Base-by-base conservation (phyloP, 1,139 yeast genomes). In the Yamadazyma membranifaciens region DNA sequence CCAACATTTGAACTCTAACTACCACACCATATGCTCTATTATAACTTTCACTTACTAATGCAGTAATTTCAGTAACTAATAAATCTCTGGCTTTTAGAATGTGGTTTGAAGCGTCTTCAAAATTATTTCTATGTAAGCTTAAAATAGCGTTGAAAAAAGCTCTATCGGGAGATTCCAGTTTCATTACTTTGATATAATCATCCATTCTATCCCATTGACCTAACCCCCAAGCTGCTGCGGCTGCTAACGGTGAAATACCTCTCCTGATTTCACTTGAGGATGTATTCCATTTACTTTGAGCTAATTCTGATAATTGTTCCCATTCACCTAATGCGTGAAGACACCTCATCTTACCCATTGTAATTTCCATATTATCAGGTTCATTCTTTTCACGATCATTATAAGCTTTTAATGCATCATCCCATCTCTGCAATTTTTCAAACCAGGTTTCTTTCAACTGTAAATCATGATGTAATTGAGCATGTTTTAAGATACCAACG, bases 211-310 rank as follows among this genome's bases (percentile, higher is more conserved):
- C 97, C 98, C 98, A 94, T 59, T 88, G 94, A 2, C 92, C 92
- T 37, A 92, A 70, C n/a, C 98, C 98, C 98, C 98, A 92, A 1
- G 98, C 88, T 0, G 98, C 98, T 2, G 98, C 98, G 0, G 98
- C 98, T 0, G 98, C 98, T 41, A 94, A 67, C 1, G 98, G 98
- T 1, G 98, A 98, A 50, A 94, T 91, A n/a, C 83, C 80, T 45
- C 96, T 70, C 53, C 83, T 78, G 37, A 81, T 81, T 22, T 87
- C 96, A 36, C 81, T 75, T 3, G 86, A 69, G 1, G 95, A 79
- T 34, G 72, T 72, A 24, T 69, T 72, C 98, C 98, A 94, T 56
- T 87, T 87, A 36, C 83, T 84, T 51, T 81, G 85, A 0, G 98
- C 96, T 42, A 92, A 69, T 46, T 84, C 87, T 9, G 95, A 84